Base-by-base conservation (phyloP, 2,329 filamentous ascomycete species). In the Hymenoscyphus fraxineus region DNA sequence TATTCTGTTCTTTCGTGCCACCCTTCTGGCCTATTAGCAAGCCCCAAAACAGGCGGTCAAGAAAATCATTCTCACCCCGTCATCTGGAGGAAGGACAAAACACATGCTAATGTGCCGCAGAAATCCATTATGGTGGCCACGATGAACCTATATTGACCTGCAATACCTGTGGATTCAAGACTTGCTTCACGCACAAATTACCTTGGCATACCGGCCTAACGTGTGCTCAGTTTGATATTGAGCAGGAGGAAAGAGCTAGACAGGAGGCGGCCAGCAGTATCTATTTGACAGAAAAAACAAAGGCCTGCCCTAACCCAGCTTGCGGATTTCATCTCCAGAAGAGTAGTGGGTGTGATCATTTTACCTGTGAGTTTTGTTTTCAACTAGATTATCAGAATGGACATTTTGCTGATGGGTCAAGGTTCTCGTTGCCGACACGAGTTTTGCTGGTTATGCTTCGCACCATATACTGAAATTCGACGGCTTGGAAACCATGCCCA, bases 161-260 rank as follows among this genome's bases (percentile, higher is more conserved):
- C 70, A 68, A 74, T 55, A 67, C 72, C 54, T 81, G 81, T 64
- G 63, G 64, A 3, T 76, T 76, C 35, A 77, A 77, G 12, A 79
- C 78, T 1, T 83, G 81, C 68, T 80, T 79, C 63, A 73, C 72
- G 0, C 80, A 82, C 66, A 73, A 73, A 10, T 72, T 78, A 2
- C 68, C 75, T 0, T 82, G 80, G 80, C 80, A 82, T 61, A 69
- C 76, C 16, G 64, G 32, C 10, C 58, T 64, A 31, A 77, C 76
- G 0, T 82, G 81, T 61, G 74, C 76, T 0, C 77, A 82, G 65
- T 82, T 80, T 47, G 78, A 82, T 57, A 39, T 3, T 1, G 7
- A 51, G 22, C 12, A 27, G 2, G 61, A 22, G n/a, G 32, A 66
- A 16, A 60, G 51, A 16, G 40, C 54, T 1, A 47, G 60, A 12